Conservation (phyloP, 768 basidiomycete genomes). For the Boletus fagicola region DNA sequence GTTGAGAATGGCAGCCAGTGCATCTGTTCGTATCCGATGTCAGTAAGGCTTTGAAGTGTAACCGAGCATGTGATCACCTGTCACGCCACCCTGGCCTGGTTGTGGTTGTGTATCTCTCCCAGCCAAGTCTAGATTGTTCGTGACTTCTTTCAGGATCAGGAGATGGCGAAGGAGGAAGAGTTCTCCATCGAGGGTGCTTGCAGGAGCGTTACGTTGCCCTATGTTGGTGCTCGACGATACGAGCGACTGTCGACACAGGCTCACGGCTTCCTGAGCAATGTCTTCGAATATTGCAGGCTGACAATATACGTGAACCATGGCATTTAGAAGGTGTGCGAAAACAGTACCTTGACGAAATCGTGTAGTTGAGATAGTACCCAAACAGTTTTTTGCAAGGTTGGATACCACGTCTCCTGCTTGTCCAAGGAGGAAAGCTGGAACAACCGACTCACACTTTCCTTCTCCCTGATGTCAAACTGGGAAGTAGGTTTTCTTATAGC, state of each 20-base stretch:
- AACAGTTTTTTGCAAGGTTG: slow-evolving; percentile 81
- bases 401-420: slow-evolving; percentile 87
- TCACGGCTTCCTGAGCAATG: slow-evolving; percentile 90
- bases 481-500: slow-evolving; percentile 45
- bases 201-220: slow-evolving; percentile 44
- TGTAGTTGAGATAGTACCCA: slow-evolving; percentile 91
- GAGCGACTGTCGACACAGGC: slow-evolving; percentile 79
- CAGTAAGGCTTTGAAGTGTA: not conserved
- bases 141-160: slow-evolving; percentile 88
- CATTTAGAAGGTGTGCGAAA: not conserved
- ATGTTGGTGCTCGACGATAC: slow-evolving; percentile 69
- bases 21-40: slow-evolving; percentile 22
- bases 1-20: slow-evolving; percentile 33
- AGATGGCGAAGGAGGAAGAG: slow-evolving; percentile 91
- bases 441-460: slow-evolving; percentile 65
- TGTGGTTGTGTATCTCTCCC: slow-evolving; percentile 45
- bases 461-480: slow-evolving; percentile 55
- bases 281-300: slow-evolving; percentile 97
- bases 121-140: slow-evolving; percentile 67
- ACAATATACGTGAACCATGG: slow-evolving; percentile 1
- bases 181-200: slow-evolving; percentile 61
- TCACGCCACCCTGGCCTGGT: slow-evolving; percentile 51
- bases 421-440: slow-evolving; percentile 70
- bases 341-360: slow-evolving; percentile 83
- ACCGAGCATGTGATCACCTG: slow-evolving; percentile 41